Conservation (phyloP, 768 basidiomycete species). For the Leccinum subgranulosum region DNA sequence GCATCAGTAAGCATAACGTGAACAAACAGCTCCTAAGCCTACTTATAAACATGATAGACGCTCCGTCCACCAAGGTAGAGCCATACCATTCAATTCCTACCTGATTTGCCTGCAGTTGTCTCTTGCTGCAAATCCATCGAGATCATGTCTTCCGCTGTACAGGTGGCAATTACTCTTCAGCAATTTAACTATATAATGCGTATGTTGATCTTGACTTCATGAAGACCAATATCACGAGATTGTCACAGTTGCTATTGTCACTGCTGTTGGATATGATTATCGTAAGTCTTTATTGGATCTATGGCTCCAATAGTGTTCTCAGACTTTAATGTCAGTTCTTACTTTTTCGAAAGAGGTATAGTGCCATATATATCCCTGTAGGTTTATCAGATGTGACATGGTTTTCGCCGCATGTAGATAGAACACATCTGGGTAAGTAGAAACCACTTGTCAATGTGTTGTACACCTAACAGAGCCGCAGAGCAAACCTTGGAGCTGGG, state of each 20-base stretch:
- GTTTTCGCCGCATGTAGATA: background rate
- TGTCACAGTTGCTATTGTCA: background rate
- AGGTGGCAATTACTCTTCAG: background rate
- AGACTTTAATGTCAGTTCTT: background rate
- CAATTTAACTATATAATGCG: background rate
- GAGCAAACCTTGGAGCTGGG: background rate
- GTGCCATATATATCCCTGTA: background rate
- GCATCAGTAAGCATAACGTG: background rate
- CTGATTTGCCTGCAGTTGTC: background rate
- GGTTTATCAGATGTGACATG: background rate
- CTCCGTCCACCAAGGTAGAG: background rate
- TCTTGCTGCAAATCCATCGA: background rate
- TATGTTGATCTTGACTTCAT: background rate
- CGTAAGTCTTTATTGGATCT: background rate
- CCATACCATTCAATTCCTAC: background rate
- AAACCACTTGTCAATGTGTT: too few relatives aligned
- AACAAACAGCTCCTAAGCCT: background rate
- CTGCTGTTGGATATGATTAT: background rate
- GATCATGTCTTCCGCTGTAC: background rate
- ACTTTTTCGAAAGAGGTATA: background rate
- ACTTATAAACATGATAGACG: background rate
- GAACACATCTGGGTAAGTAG: constrained; percentile 7
- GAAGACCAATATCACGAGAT: background rate
- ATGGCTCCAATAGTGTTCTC: background rate
- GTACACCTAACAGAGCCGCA: background rate